Evolutionary conservation across 371 early-diverging fungal species (phyloP).

Genomic region (Rhizopus stolonifer): DNA sequence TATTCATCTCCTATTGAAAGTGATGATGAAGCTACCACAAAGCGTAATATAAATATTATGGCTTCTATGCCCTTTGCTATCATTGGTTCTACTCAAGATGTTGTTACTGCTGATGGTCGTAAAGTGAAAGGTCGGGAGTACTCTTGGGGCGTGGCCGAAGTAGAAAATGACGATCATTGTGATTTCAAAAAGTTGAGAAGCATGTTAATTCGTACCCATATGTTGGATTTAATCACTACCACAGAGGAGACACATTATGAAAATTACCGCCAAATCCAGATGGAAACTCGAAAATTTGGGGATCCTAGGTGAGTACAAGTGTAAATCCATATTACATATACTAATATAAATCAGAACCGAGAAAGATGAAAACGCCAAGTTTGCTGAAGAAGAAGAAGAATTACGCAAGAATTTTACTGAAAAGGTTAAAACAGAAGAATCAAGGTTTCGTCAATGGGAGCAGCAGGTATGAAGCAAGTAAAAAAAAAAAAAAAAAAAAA

Average conservation of each 20-base stretch:
- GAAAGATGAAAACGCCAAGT: slow-evolving; percentile 79
- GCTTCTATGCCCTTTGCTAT: slow-evolving; percentile 93
- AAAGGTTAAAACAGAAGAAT: slow-evolving; percentile 92
- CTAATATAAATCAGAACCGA: slow-evolving; percentile 37
- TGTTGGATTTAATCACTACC: slow-evolving; percentile 88
- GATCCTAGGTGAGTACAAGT: slow-evolving; percentile 59
- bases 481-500: too few species aligned
- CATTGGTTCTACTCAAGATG: slow-evolving; percentile 89
- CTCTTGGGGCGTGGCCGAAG: too few species aligned
- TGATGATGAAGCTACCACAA: slow-evolving; percentile 82
- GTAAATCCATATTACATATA: not conserved
- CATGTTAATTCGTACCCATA: slow-evolving; percentile 90
- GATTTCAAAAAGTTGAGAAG: slow-evolving; percentile 94
- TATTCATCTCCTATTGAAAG: slow-evolving; percentile 80
- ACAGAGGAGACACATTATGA: slow-evolving; percentile 94
- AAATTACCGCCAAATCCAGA: slow-evolving; percentile 78
- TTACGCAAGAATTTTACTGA: slow-evolving; percentile 92
- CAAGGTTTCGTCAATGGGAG: slow-evolving; percentile 96
- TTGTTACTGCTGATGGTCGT: slow-evolving; percentile 70
- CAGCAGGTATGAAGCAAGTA: slow-evolving; percentile 84
- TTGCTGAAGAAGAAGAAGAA: slow-evolving; percentile 88
- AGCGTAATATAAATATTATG: slow-evolving; percentile 82
- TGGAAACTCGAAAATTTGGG: slow-evolving; percentile 82
- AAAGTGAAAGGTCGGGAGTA: slow-evolving; percentile 88
- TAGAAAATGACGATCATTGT: slow-evolving; percentile 88